Base-by-base conservation (phyloP, 306 rosid genomes). In the Quercus variabilis region DNA sequence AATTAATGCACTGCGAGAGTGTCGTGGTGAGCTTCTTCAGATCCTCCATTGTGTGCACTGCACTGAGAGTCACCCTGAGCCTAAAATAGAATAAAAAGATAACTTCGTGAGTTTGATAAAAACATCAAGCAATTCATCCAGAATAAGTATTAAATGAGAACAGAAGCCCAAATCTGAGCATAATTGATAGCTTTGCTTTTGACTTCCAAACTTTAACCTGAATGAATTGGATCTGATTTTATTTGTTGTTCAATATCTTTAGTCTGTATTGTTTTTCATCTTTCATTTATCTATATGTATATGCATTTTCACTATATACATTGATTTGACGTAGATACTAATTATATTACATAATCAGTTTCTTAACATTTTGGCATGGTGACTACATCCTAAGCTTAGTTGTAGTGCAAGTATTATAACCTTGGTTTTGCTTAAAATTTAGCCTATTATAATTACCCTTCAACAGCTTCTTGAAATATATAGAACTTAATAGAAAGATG, bases 1-100 rank as follows among this genome's bases (percentile, higher is more conserved):
- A 87, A 82, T 83, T 72, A 73, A 94, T 83, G 86, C 96, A 94
- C 28, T 41, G 68, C 20, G 94, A 89, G 74, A 94, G 96, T 6
- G 93, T 96, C 9, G 84, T 76, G 3, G 89, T 78, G 21, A 94
- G 88, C 74, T 83, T 92, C 92, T 85, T 90, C 87, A 94, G 25
- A 79, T 94, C 97, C 49, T 86, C 84, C 79, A 83, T 85, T 2
- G 97, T 91, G 82, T 94, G 99, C 6, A 90, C 89, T 35, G 99
- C 93, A 5, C 91, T 76, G 75, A 94, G 80, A 30, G 99, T 90
- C 70, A 94, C 95, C 55, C 97, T 87, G 5, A 94, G 87, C 91
- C 99, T 94, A 46, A 41, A 46, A 46, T 11, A 11, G 4, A 51
- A 46, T 65, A 54, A 46, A 51, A 67, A 6, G 12, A 77, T 74